Conservation (phyloP, 2,329 filamentous ascomycete species). For the Talaromyces sp. region DNA sequence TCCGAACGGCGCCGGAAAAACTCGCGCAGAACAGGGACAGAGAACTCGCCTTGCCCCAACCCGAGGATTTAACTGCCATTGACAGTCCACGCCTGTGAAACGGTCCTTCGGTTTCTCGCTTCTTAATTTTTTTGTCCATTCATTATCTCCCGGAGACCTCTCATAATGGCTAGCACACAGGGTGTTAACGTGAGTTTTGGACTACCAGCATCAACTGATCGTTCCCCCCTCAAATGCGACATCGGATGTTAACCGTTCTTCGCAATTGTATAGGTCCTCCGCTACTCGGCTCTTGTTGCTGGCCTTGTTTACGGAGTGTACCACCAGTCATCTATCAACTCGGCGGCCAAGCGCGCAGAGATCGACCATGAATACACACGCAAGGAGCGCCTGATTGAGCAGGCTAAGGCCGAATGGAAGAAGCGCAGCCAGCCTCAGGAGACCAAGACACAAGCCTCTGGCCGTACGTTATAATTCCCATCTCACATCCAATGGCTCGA, state of each 20-base stretch:
- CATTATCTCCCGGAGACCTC: conserved; percentile 46
- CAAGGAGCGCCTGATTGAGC: conserved; percentile 86
- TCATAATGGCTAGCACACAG: conserved; percentile 64
- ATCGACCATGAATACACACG: conserved; percentile 82
- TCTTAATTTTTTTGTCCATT: conserved; percentile 28
- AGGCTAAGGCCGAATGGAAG: conserved; percentile 88
- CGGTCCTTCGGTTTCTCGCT: conserved; percentile 34
- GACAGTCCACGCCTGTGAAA: conserved; percentile 38
- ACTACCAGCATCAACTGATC: conserved; percentile 9
- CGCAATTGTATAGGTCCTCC: conserved; percentile 72
- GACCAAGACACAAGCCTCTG: conserved; percentile 37
- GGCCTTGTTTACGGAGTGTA: conserved; percentile 95
- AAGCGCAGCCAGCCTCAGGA: conserved; percentile 68
- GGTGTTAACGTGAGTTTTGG: conserved; percentile 64
- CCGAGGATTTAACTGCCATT: conserved; percentile 40
- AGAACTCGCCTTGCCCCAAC: conserved; percentile 35
- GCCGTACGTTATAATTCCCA: conserved; percentile 33
- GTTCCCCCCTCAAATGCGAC: conserved; percentile 19
- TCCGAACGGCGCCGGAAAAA: conserved; percentile 43
- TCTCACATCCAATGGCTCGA: neutral
- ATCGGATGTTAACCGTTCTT: conserved; percentile 22
- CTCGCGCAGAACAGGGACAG: conserved; percentile 44
- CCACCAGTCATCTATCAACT: conserved; percentile 81
- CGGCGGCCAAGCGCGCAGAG: conserved; percentile 69
- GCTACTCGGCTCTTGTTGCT: conserved; percentile 89